Conservation (phyloP, 495 filamentous ascomycete genomes). For the Tuber brumale region DNA sequence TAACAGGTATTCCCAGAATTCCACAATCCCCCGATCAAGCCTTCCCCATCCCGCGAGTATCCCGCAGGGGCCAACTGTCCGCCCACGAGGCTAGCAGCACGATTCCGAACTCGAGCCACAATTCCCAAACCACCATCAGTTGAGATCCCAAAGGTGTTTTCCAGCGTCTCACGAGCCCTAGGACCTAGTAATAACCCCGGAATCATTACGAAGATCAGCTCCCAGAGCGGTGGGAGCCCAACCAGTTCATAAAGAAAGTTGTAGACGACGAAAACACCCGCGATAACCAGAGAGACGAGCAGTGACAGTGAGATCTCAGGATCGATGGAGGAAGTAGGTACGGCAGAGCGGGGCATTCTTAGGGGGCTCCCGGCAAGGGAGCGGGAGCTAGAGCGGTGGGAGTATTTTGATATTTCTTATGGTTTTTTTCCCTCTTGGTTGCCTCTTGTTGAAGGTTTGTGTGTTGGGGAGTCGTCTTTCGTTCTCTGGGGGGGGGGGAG, state of each 20-base stretch:
- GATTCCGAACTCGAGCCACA: conserved; percentile 25
- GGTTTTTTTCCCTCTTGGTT: neutral
- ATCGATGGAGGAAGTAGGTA: conserved; percentile 8
- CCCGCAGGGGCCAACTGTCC: conserved; percentile 6
- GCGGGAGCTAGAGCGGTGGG: neutral
- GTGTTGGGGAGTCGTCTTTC: neutral
- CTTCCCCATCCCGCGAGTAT: conserved; percentile 8
- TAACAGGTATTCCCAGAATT: conserved; percentile 96
- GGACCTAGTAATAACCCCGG: conserved; percentile 27
- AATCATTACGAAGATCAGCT: conserved; percentile 25
- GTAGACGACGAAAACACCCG: conserved; percentile 28
- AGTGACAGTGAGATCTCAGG: conserved; percentile 20
- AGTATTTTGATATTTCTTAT: neutral
- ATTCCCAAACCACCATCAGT: conserved; percentile 17
- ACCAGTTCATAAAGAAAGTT: conserved; percentile 24
- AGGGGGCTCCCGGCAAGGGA: conserved; percentile 9
- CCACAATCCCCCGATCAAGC: conserved; percentile 56
- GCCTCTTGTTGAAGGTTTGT: neutral
- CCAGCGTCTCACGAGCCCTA: conserved; percentile 29
- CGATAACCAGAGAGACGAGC: conserved; percentile 22
- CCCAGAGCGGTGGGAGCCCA: conserved; percentile 24
- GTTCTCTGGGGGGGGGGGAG: neutral
- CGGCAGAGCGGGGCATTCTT: conserved; percentile 29
- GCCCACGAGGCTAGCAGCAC: conserved; percentile 24
- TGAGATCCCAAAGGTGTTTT: conserved; percentile 22